Base-by-base conservation (phyloP, 2,329 filamentous ascomycete genomes). In the Xylaria polymorpha region DNA sequence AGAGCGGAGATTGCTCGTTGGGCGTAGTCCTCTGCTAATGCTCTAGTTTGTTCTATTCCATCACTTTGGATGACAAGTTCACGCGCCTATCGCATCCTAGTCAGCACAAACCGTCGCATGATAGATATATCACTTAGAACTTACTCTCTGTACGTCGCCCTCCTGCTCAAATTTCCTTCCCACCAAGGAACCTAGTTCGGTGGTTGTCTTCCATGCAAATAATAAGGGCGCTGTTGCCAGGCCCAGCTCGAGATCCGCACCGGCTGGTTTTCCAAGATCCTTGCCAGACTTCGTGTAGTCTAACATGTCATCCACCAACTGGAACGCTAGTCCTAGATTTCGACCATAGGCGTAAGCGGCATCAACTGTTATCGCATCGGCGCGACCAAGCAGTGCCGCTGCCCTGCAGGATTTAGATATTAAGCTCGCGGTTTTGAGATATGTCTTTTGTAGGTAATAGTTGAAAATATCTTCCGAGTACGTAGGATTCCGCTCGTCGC, bases 371-470 rank as follows among this genome's bases (percentile, higher is more conserved):
- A 91, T 87, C 0, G 87, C 86, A 41, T 94, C 88, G 41, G 91
- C 88, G 15, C 93, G 90, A 37, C 96, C 94, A 20, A 99, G 86
- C 55, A 99, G 84, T 2, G 96, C 95, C 2, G 96, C 89, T 0
- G 95, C 94, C 59, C 96, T 91, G 81, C 95, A 98, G 37, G 93
- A 97, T 82, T 99, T 99, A 79, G 93, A 97, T 78, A 99, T 98
- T 76, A 99, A 84, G 73, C 93, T 97, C 4, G 96, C 96, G 1
- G 94, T 97, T 84, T 99, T 99, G 74, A 99, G 87, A 78, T 99
- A 99, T 35, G 96, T 99, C 86, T 99, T 99, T 79, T 98, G 94
- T 60, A 99, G 85, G 79, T 99, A 99, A 83, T 99, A 98, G 32
- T 90, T 88, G 70, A 99, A 87, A 1, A 94, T 92, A 62, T 97